Evolutionary conservation across 345 rosid species (phyloP), one percentile per base, ranked within the genome.

Genomic region (Conringia planisiliqua): DNA sequence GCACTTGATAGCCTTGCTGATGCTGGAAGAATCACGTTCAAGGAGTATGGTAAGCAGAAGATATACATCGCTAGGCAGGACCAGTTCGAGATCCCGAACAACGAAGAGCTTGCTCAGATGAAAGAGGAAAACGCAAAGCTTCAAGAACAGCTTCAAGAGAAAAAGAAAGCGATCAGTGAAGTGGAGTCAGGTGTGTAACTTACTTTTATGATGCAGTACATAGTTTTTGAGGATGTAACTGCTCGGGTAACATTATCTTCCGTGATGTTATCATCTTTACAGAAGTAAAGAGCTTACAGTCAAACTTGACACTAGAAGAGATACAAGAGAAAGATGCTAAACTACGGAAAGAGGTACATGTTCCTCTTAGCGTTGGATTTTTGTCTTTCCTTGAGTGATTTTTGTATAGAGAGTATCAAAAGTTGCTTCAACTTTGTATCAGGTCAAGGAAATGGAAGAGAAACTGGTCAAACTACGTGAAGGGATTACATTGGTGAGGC

Each of bases 41-140:
- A 90, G 80, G 99, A 95, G 86, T 89, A 90, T 70, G 98, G 98
- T 33, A 90, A 95, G 83, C 99, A 95, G 91, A 95, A 95, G 80
- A 77, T 95, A 57, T 92, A 90, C 76, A 66, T 95, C 40, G 98
- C 99, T 60, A 85, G 88, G 70, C 98, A 95, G 79, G 98, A 90
- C 83, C 99, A 89, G 83, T 92, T 90, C 50, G 83, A 92, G 55
- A 90, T 92, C 67, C 97, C 94, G 10, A 88, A 89, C 86, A 78
- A 14, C 0, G 96, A 92, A 61, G 96, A 90, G 81, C 92, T 95
- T 79, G 85, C 74, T 79, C 81, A 7, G 42, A 95, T 92, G 98
- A 92, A 95, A 79, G 92, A 86, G 70, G 88, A 87, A 27, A 96
- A 89, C 73, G 80, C 82, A 59, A 79, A 79, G 33, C 60, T 92